Percentiles rank a stretch among this genome's conserved stretches.
phyloP scores from a whole-genome alignment of 75 land plant species.

The Ceratopteris richardii region DNA sequence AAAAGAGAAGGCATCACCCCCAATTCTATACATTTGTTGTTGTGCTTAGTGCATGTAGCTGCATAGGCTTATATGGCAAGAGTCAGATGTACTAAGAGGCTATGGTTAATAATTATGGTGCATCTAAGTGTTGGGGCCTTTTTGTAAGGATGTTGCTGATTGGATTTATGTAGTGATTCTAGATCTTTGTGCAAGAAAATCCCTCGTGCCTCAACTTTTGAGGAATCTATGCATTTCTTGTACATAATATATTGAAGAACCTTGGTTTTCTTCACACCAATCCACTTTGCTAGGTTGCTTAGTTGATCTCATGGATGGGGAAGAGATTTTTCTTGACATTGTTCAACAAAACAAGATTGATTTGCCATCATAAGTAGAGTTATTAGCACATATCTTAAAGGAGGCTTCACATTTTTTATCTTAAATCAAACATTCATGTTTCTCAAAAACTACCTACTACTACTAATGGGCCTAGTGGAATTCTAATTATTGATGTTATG shows the following conservation, averaged over 20 bases:
- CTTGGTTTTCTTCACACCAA: not conserved
- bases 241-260: not conserved
- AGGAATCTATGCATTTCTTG: not conserved
- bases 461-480: conserved; percentile 17
- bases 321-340: not conserved
- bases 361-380: not conserved
- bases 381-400: not conserved
- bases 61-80: too few species aligned
- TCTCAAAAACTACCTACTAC: conserved; percentile 4
- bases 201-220: conserved; percentile 7
- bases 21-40: too few species aligned
- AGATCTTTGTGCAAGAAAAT: conserved; percentile 5
- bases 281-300: conserved; percentile 2
- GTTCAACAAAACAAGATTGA: not conserved
- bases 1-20: too few species aligned
- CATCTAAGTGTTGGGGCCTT: too few species aligned
- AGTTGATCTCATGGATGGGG: not conserved
- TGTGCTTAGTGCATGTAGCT: too few species aligned
- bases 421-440: conserved; percentile 4
- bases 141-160: not conserved
- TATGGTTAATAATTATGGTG: too few species aligned
- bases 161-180: conserved; percentile 16
- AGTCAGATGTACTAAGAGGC: too few species aligned
- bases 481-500: conserved; percentile 48
- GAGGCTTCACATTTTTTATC: not conserved